Evolutionary conservation across 1,139 yeast genomes (phyloP).

Genomic region (Yamadazyma diospyri): DNA sequence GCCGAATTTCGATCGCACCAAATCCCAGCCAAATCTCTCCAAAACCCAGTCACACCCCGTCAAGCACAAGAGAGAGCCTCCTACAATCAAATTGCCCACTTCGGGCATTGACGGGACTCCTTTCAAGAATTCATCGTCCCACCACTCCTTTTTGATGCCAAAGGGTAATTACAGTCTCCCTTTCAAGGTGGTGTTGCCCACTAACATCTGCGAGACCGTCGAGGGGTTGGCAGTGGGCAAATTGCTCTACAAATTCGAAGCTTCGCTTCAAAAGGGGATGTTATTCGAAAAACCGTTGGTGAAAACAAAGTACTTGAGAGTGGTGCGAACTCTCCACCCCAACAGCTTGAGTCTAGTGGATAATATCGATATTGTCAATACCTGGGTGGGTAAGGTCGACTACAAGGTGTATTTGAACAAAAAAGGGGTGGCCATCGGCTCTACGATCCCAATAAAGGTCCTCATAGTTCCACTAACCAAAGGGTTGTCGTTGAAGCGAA

Average conservation of each 20-base stretch:
- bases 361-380: slow-evolving; percentile 55
- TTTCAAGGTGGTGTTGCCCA: slow-evolving; percentile 53
- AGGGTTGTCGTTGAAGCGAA: slow-evolving; percentile 46
- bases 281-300: slow-evolving; percentile 39
- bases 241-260: slow-evolving; percentile 52
- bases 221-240: slow-evolving; percentile 62
- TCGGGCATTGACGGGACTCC: slow-evolving; percentile 48
- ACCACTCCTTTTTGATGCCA: slow-evolving; percentile 48
- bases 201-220: slow-evolving; percentile 60
- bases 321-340: slow-evolving; percentile 50
- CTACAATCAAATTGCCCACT: slow-evolving; percentile 25
- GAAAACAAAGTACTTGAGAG: slow-evolving; percentile 30
- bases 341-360: slow-evolving; percentile 49
- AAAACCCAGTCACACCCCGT: too few relatives aligned
- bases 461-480: slow-evolving; percentile 58
- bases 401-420: slow-evolving; percentile 56
- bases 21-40: slow-evolving; percentile 17
- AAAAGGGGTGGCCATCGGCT: slow-evolving; percentile 61
- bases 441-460: slow-evolving; percentile 48
- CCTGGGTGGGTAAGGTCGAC: slow-evolving; percentile 65
- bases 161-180: slow-evolving; percentile 69
- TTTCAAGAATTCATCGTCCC: slow-evolving; percentile 23
- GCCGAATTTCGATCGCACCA: slow-evolving; percentile 19
- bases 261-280: slow-evolving; percentile 53
- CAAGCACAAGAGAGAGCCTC: slow-evolving; percentile 1